Evolutionary conservation across 352 stramenopile species (phyloP), one percentile per base, ranked within the genome.

Genomic region (Phytophthora capsici): DNA sequence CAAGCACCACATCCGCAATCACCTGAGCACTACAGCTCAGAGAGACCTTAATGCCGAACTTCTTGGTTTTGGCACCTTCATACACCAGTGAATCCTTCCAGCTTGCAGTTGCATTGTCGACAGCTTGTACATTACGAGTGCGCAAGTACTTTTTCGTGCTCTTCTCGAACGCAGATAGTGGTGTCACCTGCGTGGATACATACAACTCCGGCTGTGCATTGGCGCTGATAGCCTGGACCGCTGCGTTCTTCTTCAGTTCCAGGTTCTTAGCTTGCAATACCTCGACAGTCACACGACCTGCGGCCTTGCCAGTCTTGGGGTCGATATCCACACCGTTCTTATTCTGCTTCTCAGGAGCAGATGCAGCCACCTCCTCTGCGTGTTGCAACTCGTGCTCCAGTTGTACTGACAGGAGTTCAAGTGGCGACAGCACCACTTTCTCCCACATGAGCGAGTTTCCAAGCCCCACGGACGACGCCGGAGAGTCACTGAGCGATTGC

Each of bases 291-390:
- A 91, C 55, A 20, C 67, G 53, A 6, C 87, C 87, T 20, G 68
- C 66, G 19, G 84, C 85, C 53, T 90, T 93, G 46, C 79, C 71
- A 20, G 82, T 82, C 40, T 60, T 75, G 41, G 65, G 34, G 41
- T 84, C 59, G 30, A 93, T 23, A 56, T 95, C 87, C 26, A 95
- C 77, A n/a, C 84, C 87, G 36, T 92, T 67, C 67, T 85, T 90
- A 70, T 95, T 95, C 58, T 83, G 80, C 66, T 83, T 86, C 16
- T 9, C 37, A 48, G 25, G 56, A 9, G 37, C 19, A 2, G 66
- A 61, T 19, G 63, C 69, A 3, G 79, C 66, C 22, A 54, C 72
- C 45, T 85, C 78, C 47, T 88, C 55, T 0, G 86, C 73, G 22
- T 79, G 75, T 63, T 88, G 77, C 60, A 93, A 43, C 53, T 93